Conservation (phyloP, 441 rosid genomes). For the Macaranga tanarius region DNA sequence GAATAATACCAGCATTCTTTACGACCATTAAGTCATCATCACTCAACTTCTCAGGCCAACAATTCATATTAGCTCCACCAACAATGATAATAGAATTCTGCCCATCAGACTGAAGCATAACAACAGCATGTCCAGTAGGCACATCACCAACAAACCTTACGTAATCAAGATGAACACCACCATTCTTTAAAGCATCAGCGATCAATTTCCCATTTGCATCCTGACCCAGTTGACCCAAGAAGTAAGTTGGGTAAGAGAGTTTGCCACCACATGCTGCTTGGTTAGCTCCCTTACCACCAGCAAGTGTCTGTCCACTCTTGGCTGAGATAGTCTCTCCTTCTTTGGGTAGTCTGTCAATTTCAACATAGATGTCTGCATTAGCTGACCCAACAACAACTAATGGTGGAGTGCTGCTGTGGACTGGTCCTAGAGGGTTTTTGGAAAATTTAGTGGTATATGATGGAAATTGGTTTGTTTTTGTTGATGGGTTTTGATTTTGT, state of each 20-base stretch:
- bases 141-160: constrained; percentile 40
- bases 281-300: constrained; percentile 92
- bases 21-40: constrained; percentile 60
- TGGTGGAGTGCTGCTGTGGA: constrained; percentile 38
- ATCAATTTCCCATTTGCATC: constrained; percentile 80
- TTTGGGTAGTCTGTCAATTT: constrained; percentile 67
- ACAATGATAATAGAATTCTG: constrained; percentile 88
- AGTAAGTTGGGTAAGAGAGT: constrained; percentile 70
- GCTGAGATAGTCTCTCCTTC: constrained; percentile 88
- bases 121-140: constrained; percentile 95
- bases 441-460: constrained; percentile 37
- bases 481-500: constrained; percentile 8
- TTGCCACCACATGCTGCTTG: constrained; percentile 86
- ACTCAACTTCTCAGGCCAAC: constrained; percentile 61
- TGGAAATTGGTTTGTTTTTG: constrained; percentile 33
- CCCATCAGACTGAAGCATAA: constrained; percentile 84
- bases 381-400: constrained; percentile 88
- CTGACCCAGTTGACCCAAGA: constrained; percentile 76
- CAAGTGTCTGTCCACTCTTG: constrained; percentile 65
- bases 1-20: constrained; percentile 72
- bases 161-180: constrained; percentile 63
- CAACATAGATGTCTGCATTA: constrained; percentile 80
- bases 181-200: constrained; percentile 48
- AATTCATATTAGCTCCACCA: constrained; percentile 81
- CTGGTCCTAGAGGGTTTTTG: constrained; percentile 11